Conservation (phyloP, 192 early-diverging fungal genomes). For the Diversispora eburnea region DNA sequence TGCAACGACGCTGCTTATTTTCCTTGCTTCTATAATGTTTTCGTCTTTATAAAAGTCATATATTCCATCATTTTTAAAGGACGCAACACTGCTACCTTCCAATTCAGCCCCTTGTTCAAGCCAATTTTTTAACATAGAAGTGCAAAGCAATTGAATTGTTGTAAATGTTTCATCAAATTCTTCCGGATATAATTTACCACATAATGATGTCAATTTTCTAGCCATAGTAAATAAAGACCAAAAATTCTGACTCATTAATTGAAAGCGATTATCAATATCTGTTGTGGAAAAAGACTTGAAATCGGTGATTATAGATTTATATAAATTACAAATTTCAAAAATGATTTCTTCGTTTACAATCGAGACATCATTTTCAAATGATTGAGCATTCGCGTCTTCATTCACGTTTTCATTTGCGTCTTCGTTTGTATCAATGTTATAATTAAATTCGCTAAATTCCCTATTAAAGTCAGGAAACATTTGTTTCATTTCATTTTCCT, state of each 20-base stretch:
- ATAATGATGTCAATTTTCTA: slow-evolving; percentile 41
- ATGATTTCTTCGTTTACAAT: slow-evolving; percentile 46
- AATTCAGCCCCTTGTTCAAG: slow-evolving; percentile 17
- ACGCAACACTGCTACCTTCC: no score
- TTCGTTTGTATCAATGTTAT: slow-evolving; percentile 41
- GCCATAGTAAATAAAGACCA: slow-evolving; percentile 46
- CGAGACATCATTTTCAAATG: slow-evolving; percentile 40
- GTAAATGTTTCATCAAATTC: slow-evolving; percentile 45
- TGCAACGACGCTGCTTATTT: slow-evolving; percentile 57
- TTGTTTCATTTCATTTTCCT: slow-evolving; percentile 67
- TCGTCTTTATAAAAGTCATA: slow-evolving; percentile 90
- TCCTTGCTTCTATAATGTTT: slow-evolving; percentile 69
- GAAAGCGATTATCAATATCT: not conserved
- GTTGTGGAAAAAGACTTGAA: not conserved
- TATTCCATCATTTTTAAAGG: slow-evolving; percentile 36
- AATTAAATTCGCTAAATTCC: slow-evolving; percentile 67
- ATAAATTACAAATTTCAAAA: slow-evolving; percentile 50
- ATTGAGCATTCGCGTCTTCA: slow-evolving; percentile 9
- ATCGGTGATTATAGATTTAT: slow-evolving; percentile 37
- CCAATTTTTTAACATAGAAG: slow-evolving; percentile 51
- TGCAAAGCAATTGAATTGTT: slow-evolving; percentile 50
- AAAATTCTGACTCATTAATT: slow-evolving; percentile 14
- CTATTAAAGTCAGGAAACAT: slow-evolving; percentile 86
- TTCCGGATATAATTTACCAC: slow-evolving; percentile 45
- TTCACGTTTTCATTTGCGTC: slow-evolving; percentile 29